Evolutionary conservation across 2,329 filamentous ascomycete species (phyloP), one percentile per base, ranked within the genome.

Genomic region (Talaromyces sp.): DNA sequence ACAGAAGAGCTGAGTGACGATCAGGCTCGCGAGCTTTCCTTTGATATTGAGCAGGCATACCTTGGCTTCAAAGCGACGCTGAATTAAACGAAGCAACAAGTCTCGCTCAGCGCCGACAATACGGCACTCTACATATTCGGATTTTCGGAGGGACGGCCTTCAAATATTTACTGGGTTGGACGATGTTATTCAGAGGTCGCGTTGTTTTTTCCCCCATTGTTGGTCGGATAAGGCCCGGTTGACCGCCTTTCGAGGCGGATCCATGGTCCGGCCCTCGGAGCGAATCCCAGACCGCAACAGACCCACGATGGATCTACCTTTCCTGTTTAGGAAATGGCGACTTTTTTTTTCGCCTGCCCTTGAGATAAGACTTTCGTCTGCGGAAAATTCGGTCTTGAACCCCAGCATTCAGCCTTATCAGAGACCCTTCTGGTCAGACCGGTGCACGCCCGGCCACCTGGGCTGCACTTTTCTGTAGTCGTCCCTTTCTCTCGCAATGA

Each of bases 41-140:
- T 96, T 74, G 93, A 98, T 73, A 96, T 98, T 70, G 91, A 96
- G 71, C 88, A 91, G 70, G 93, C 93, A 46, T 98, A 98, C 71
- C 88, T 93, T 68, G 93, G 93, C 1, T 98, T 98, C 76, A 96
- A 97, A 76, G 86, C 84, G 56, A 91, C 87, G 3, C 78, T 96
- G 71, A 84, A 80, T 51, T 88, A 71, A 71, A 74, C 21, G 9
- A 19, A 21, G 14, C 21, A 21, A 46, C 43, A 21, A 21, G 19
- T 46, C 19, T 24, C 43, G 9, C 19, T 4, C 4, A 17, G 26
- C 1, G 13, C 17, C 11, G 13, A 19, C 10, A 24, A 26, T 1
- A 38, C 49, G 13, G 13, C 13, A 13, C 32, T 14, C 11, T 35
- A 6, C n/a, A 38, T 13, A 29, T 24, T 26, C 10, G 27, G 8